Conservation (phyloP, 495 filamentous ascomycete species). For the Penicillium bialowiezense region DNA sequence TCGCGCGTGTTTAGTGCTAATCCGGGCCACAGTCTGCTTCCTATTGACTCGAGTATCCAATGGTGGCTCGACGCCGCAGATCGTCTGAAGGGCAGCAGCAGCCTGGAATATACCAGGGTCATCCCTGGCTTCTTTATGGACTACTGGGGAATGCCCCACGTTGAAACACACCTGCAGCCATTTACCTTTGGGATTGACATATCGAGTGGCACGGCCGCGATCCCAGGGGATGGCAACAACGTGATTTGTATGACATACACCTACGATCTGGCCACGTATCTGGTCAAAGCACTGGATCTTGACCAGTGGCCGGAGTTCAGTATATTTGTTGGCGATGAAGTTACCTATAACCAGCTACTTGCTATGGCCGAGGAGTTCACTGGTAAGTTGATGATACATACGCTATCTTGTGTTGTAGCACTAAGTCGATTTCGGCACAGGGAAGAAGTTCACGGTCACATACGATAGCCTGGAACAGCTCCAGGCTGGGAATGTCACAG, state of each 20-base stretch:
- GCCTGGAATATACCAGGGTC: conserved; percentile 48
- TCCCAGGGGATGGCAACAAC: conserved; percentile 51
- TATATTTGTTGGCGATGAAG: conserved; percentile 42
- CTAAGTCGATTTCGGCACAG: conserved; percentile 17
- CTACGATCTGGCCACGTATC: conserved; percentile 48
- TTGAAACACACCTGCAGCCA: conserved; percentile 39
- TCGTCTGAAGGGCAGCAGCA: conserved; percentile 18
- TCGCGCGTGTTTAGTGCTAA: not conserved
- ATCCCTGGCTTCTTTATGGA: conserved; percentile 54
- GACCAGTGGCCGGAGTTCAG: conserved; percentile 46
- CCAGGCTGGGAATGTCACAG: conserved; percentile 41
- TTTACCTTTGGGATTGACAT: conserved; percentile 47
- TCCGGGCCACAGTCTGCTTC: conserved; percentile 21
- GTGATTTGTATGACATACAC: conserved; percentile 51
- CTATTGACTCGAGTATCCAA: conserved; percentile 35
- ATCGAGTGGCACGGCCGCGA: conserved; percentile 40
- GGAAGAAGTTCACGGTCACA: conserved; percentile 46
- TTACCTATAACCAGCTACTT: conserved; percentile 48
- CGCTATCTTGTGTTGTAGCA: not conserved
- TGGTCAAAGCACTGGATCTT: conserved; percentile 43
- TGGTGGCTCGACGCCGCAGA: conserved; percentile 33
- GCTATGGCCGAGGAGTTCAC: conserved; percentile 42
- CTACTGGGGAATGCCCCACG: conserved; percentile 49
- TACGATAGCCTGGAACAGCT: conserved; percentile 51
- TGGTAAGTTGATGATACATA: conserved; percentile 26